Percentiles rank a stretch among this genome's conserved stretches.
Conservation (phyloP, 768 basidiomycete genomes). For the Trametes cubensis region DNA sequence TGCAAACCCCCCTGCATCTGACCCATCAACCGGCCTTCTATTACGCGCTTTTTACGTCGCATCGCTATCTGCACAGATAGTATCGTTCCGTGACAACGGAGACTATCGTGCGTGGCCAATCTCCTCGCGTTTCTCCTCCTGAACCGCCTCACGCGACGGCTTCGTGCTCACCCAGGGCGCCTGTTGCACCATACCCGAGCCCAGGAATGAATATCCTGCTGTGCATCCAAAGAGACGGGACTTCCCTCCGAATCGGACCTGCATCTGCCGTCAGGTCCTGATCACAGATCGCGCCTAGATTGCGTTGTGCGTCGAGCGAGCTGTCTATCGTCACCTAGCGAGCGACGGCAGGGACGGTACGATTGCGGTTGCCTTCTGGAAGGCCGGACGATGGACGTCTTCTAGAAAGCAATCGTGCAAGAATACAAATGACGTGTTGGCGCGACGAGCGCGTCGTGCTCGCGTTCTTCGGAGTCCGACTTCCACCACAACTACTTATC, state of each 20-base stretch:
- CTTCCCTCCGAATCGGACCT: neutral
- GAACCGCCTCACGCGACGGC: neutral
- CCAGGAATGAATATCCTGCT: neutral
- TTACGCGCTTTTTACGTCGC: slow-evolving; percentile 17
- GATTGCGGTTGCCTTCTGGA: neutral
- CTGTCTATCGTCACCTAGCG: neutral
- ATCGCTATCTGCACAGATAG: neutral
- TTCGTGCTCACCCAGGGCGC: neutral
- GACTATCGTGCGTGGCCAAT: slow-evolving; percentile 8
- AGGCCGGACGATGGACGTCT: neutral
- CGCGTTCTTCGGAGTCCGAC: neutral
- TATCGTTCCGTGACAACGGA: slow-evolving; percentile 12
- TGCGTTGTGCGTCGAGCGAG: neutral
- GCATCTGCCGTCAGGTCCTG: neutral
- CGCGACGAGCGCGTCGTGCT: neutral
- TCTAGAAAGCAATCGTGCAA: neutral
- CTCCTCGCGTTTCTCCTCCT: neutral
- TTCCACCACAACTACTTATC: neutral
- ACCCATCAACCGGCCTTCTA: neutral
- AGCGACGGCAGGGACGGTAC: too few species aligned
- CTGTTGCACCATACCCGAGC: neutral
- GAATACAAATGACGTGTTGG: neutral
- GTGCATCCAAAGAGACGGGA: neutral
- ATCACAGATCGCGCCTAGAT: slow-evolving; percentile 4
- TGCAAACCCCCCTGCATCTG: neutral